Evolutionary conservation across 2,329 filamentous ascomycete species (phyloP).

Genomic region (Trichoderma koningiopsis): DNA sequence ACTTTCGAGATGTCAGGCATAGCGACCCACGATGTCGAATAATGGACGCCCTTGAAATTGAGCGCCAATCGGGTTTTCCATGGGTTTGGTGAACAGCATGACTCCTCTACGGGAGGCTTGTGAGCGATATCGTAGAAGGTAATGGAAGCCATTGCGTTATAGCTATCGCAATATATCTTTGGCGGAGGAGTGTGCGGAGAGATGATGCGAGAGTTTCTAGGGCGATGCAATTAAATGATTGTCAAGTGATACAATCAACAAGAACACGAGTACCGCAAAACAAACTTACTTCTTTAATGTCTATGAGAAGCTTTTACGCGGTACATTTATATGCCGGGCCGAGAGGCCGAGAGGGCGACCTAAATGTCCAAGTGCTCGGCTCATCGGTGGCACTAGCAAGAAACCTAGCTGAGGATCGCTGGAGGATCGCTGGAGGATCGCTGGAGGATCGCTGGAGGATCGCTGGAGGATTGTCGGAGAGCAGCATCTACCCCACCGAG

Average conservation of each 20-base stretch:
- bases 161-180: neutral
- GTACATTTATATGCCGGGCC: neutral
- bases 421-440: neutral
- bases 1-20: conserved; percentile 54
- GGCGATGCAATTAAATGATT: neutral
- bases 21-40: conserved; percentile 50
- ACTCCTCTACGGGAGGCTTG: conserved; percentile 35
- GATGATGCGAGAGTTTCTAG: neutral
- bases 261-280: neutral
- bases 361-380: neutral
- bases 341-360: no score
- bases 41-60: conserved; percentile 45
- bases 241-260: neutral
- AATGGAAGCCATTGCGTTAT: conserved; percentile 29
- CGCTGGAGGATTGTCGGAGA: no score
- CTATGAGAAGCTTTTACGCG: neutral
- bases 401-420: neutral
- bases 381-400: neutral
- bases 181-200: neutral
- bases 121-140: conserved; percentile 48
- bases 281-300: neutral
- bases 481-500: neutral
- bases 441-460: no score
- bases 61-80: conserved; percentile 43
- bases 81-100: conserved; percentile 36